Evolutionary conservation across 805 yeast species (phyloP).

Genomic region (Kregervanrija pseudodelftensis): DNA sequence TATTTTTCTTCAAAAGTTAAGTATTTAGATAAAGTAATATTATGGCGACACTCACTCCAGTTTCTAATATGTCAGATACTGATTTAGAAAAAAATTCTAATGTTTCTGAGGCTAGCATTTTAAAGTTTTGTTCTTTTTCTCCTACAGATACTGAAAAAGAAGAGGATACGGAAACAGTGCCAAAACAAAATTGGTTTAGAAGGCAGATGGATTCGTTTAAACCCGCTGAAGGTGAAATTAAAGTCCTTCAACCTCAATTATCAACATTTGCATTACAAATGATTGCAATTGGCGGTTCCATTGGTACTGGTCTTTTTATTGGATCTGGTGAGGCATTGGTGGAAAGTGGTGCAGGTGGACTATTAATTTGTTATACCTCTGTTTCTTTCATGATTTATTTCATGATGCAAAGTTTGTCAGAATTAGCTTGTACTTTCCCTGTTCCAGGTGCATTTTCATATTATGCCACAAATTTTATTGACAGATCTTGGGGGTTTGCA

Average conservation of each 20-base stretch:
- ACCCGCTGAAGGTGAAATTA: slow-evolving; percentile 21
- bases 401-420: slow-evolving; percentile 58
- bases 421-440: slow-evolving; percentile 53
- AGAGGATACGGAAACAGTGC: too few species aligned
- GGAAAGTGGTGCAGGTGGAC: slow-evolving; percentile 59
- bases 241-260: slow-evolving; percentile 17
- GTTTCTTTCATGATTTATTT: slow-evolving; percentile 50
- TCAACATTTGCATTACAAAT: slow-evolving; percentile 46
- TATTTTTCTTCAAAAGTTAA: too few species aligned
- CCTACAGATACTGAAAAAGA: too few species aligned
- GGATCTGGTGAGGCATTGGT: slow-evolving; percentile 55
- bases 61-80: too few species aligned
- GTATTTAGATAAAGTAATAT: too few species aligned
- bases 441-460: slow-evolving; percentile 59
- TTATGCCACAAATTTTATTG: slow-evolving; percentile 54
- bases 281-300: slow-evolving; percentile 62
- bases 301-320: slow-evolving; percentile 64
- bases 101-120: too few species aligned
- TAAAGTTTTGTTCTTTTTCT: too few species aligned
- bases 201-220: slow-evolving; percentile 20
- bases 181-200: slow-evolving; percentile 9
- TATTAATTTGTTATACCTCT: slow-evolving; percentile 48
- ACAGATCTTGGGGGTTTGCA: slow-evolving; percentile 57
- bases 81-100: too few species aligned
- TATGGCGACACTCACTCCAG: too few species aligned